Base-by-base conservation (phyloP, 192 early-diverging fungal species). In the Dissophora globulifera region DNA sequence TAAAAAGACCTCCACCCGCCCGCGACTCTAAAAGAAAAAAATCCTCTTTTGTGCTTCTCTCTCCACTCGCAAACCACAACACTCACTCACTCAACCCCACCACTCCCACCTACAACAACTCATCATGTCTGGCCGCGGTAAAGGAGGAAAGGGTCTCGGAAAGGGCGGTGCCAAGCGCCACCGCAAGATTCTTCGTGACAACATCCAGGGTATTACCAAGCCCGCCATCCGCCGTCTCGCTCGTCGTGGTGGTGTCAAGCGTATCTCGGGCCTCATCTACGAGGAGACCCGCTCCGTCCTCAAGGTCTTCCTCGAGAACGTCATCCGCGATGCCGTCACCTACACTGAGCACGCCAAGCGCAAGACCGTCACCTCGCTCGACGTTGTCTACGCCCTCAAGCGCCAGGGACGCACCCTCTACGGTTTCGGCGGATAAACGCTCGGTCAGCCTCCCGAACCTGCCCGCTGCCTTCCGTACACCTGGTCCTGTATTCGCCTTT, bases 101-200 rank as follows among this genome's bases (percentile, higher is more conserved):
- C n/a, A n/a, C n/a, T n/a, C 19, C 46, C 22, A 50, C 23, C 33
- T 23, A 62, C 42, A 60, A 61, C 59, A 50, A 35, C 35, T 50
- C 35, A 79, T 57, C 72, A 94, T 98, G 96, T 89, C 96, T 89
- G 96, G 96, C 79, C 93, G 96, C 79, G 96, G 96, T 83, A 98
- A 98, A 88, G 96, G 96, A 83, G 96, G 96, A 87, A 97, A 97
- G 86, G 95, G 96, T 82, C 88, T 98, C 58, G 96, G 96, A 90
- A 98, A 98, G 91, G 96, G 96, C 40, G 96, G 96, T 35, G 96
- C 96, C 85, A 98, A 98, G 91, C 96, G 96, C 41, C 96, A 98
- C 85, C 91, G 96, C 82, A 98, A 98, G 90, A 98, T 98, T 90
- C 90, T 98, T 72, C 93, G 96, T 78, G 96, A 98, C 78, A 98